These are phyloP conservation scores for Thelephora terrestris DNA, from an alignment of 1,284 basidiomycete species.

Conservation along the genomic window DNA sequence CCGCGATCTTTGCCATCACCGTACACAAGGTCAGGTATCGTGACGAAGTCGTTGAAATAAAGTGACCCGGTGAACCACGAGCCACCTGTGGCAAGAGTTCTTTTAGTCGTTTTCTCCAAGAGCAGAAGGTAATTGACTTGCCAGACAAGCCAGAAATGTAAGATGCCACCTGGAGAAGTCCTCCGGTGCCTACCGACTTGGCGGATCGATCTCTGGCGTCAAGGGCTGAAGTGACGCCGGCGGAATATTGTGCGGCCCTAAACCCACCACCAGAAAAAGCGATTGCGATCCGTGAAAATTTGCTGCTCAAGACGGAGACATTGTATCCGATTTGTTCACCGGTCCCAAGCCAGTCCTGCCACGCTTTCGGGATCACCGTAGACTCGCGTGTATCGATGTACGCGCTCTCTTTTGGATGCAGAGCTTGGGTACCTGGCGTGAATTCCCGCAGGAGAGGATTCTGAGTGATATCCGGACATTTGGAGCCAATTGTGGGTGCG, in stretches of 20 bases:
- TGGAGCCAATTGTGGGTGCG: conserved; percentile 35
- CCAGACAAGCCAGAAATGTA: conserved; percentile 57
- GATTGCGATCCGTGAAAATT: conserved; percentile 43
- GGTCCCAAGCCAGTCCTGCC: conserved; percentile 50
- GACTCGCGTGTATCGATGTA: conserved; percentile 37
- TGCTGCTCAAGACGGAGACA: conserved; percentile 27
- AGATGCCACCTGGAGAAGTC: conserved; percentile 51
- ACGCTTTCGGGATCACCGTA: conserved; percentile 34
- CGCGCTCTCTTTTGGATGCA: conserved; percentile 37
- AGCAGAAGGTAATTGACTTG: conserved; percentile 15
- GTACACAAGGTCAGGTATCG: conserved; percentile 38
- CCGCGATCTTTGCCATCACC: conserved; percentile 35
- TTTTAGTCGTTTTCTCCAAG: background rate
- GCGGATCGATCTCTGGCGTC: conserved; percentile 50
- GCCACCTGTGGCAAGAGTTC: conserved; percentile 33
- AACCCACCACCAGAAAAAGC: conserved; percentile 52
- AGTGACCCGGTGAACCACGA: conserved; percentile 56
- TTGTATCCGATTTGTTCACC: conserved; percentile 43
- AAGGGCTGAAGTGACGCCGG: conserved; percentile 44
- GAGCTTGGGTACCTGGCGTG: conserved; percentile 37
- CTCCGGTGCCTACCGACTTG: conserved; percentile 48
- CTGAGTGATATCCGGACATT: conserved; percentile 39
- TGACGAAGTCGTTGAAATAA: conserved; percentile 49
- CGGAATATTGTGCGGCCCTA: conserved; percentile 50
- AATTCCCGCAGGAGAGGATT: conserved; percentile 41